Percentiles rank a stretch among this genome's conserved stretches.
These are phyloP conservation scores for Dacryopinax spathularia DNA, from an alignment of 768 basidiomycete species.

Conservation along the genomic window DNA sequence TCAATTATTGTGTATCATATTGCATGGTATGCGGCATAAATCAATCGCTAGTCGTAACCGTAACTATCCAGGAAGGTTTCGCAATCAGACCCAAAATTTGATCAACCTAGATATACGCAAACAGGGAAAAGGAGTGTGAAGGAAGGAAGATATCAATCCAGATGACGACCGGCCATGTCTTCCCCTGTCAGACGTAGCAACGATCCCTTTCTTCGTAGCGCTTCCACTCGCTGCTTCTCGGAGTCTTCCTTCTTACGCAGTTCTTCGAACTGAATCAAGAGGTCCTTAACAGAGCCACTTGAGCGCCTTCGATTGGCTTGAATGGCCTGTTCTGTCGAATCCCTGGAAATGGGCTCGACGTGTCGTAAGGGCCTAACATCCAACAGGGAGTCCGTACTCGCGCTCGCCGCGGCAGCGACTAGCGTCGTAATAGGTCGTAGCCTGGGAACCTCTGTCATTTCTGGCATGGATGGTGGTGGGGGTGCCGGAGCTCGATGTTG, in stretches of 20 bases:
- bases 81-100: background rate
- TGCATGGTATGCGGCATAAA: background rate
- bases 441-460: background rate
- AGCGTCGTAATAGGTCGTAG: background rate
- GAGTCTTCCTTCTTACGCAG: background rate
- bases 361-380: background rate
- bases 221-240: background rate
- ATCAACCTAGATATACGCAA: too few relatives aligned
- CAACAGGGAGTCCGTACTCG: background rate
- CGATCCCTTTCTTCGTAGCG: background rate
- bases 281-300: background rate
- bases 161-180: background rate
- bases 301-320: background rate
- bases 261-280: background rate
- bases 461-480: background rate
- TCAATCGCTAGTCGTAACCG: background rate
- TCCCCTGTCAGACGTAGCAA: background rate
- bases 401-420: background rate
- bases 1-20: background rate
- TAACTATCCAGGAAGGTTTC: background rate
- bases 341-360: background rate
- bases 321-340: background rate
- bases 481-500: background rate
- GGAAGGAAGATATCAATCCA: too few relatives aligned
- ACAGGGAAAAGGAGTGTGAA: too few relatives aligned